These are phyloP conservation scores for Hirsutella thompsonii DNA, from an alignment of 2,329 filamentous ascomycete genomes.

Conservation along the genomic window DNA sequence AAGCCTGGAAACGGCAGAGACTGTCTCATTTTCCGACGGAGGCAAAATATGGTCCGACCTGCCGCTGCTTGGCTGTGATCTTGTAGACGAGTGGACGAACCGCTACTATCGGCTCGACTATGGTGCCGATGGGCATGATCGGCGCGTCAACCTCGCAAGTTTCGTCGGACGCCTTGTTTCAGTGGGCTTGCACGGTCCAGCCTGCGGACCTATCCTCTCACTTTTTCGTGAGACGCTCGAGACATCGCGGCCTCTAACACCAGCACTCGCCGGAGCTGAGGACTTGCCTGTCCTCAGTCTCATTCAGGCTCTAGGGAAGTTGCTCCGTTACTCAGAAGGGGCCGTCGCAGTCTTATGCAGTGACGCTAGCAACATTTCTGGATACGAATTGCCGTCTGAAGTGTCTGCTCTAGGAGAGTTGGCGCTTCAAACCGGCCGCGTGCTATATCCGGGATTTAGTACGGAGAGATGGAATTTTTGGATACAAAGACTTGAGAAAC, in stretches of 20 bases:
- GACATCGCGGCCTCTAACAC: not conserved
- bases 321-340: not conserved
- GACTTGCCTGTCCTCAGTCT: not conserved
- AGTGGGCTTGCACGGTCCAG: not conserved
- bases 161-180: conserved; percentile 1
- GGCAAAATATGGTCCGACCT: conserved; percentile 2
- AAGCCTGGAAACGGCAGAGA: not conserved
- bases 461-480: conserved; percentile 1
- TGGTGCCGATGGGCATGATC: not conserved
- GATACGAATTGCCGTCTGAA: no score
- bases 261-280: not conserved
- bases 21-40: conserved; percentile 1
- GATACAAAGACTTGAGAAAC: conserved; percentile 1
- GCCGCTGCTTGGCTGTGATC: not conserved
- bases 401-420: not conserved
- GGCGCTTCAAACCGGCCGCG: not conserved
- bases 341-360: not conserved
- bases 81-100: conserved; percentile 1
- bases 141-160: not conserved
- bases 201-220: not conserved
- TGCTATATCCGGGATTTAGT: not conserved
- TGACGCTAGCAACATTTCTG: not conserved
- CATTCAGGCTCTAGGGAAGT: not conserved
- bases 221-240: conserved; percentile 1
- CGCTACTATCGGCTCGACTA: conserved; percentile 2